A percentile compares a stretch with the other conserved stretches of the same genome.
Conservation (phyloP, 768 basidiomycete genomes). For the Filobasidium floriforme region DNA sequence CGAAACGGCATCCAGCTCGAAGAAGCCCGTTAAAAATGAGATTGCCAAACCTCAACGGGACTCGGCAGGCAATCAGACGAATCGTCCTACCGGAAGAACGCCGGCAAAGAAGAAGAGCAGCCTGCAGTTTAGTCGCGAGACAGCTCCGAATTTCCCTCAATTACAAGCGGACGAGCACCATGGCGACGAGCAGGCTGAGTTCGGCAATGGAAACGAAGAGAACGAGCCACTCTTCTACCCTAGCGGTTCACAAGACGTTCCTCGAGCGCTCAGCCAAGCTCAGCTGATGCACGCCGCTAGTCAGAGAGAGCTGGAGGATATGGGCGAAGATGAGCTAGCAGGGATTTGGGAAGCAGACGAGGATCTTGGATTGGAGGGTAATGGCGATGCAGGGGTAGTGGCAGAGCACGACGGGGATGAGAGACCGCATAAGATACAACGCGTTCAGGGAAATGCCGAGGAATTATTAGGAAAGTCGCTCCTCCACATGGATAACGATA, state of each 20-base stretch:
- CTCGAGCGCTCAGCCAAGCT: conserved; percentile 5
- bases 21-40: conserved; percentile 4
- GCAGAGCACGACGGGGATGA: neutral
- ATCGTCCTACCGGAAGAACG: neutral
- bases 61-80: neutral
- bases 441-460: neutral
- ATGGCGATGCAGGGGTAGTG: neutral
- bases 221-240: conserved; percentile 14
- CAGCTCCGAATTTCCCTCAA: neutral
- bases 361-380: conserved; percentile 11
- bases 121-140: neutral
- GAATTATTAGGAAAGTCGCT: neutral
- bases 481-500: neutral
- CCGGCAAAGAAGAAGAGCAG: neutral
- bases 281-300: conserved; percentile 11
- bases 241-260: neutral
- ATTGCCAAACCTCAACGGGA: conserved; percentile 14
- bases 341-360: conserved; percentile 28
- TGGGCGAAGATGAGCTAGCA: conserved; percentile 21
- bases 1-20: conserved; percentile 4
- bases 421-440: conserved; percentile 1
- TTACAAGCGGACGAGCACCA: neutral
- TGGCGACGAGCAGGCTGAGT: neutral
- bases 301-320: conserved; percentile 25
- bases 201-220: conserved; percentile 1